These are phyloP conservation scores for Naganishia randhawae DNA, from an alignment of 768 basidiomycete species.

Conservation along the genomic window DNA sequence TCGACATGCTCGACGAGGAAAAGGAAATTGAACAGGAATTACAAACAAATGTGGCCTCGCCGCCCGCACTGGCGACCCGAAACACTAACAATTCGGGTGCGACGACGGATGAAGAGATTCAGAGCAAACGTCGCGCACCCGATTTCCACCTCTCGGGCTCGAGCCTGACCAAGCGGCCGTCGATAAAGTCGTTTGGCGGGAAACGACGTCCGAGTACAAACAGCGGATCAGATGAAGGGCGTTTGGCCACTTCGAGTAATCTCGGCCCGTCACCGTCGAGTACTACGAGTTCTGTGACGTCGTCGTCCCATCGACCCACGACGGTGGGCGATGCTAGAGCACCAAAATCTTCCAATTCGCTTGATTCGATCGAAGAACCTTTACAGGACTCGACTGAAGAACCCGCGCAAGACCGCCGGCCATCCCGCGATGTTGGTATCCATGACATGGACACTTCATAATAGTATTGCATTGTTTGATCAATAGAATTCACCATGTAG, in stretches of 20 bases:
- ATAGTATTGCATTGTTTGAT: background rate
- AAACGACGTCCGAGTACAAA: constrained; percentile 11
- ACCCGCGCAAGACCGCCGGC: background rate
- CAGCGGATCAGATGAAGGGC: constrained; percentile 16
- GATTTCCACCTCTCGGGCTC: constrained; percentile 38
- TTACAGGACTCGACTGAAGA: background rate
- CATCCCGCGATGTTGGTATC: background rate
- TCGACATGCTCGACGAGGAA: constrained; percentile 45
- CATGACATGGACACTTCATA: constrained; percentile 20
- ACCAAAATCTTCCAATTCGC: background rate
- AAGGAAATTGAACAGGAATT: constrained; percentile 23
- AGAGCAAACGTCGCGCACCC: constrained; percentile 42
- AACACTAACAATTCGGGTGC: constrained; percentile 5
- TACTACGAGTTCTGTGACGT: background rate
- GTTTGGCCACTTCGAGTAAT: background rate
- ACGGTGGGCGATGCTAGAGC: background rate
- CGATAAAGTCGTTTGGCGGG: constrained; percentile 27
- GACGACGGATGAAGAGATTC: constrained; percentile 40
- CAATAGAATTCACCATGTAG: background rate
- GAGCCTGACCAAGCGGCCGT: constrained; percentile 40
- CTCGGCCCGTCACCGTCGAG: background rate
- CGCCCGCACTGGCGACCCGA: background rate
- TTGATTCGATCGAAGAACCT: background rate
- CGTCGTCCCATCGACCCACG: background rate
- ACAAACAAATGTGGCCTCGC: constrained; percentile 4